phyloP scores from a whole-genome alignment of 345 rosid species.

The Aquilaria sinensis region DNA sequence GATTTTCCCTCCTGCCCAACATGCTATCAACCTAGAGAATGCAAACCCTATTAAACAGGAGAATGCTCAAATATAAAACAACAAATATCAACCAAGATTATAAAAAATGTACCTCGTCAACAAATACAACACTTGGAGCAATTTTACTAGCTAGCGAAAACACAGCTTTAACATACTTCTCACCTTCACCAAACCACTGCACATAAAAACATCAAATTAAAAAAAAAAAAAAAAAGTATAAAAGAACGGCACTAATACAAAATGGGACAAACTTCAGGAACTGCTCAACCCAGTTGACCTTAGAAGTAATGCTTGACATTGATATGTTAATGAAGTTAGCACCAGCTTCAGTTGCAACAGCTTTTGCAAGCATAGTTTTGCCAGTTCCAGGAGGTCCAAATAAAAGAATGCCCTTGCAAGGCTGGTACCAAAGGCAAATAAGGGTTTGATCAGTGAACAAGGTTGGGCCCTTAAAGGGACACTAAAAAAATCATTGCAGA shows the following conservation, averaged over 20 bases:
- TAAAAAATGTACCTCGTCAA: constrained; percentile 65
- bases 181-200: constrained; percentile 99
- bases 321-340: constrained; percentile 90
- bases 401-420: constrained; percentile 86
- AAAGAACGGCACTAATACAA: constrained; percentile 1
- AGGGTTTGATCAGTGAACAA: constrained; percentile 7
- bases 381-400: constrained; percentile 99
- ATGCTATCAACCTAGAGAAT: constrained; percentile 80
- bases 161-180: constrained; percentile 87
- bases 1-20: constrained; percentile 87
- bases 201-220: constrained; percentile 11
- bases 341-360: constrained; percentile 98
- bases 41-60: not conserved
- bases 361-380: constrained; percentile 95
- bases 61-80: constrained; percentile 8
- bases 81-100: not conserved
- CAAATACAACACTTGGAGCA: constrained; percentile 85
- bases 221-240: no score
- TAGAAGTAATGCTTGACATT: constrained; percentile 86
- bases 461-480: not conserved
- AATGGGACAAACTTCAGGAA: constrained; percentile 2
- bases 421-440: constrained; percentile 28
- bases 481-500: not conserved
- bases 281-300: constrained; percentile 37
- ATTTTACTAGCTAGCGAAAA: constrained; percentile 88